These are phyloP conservation scores for Anethum foeniculum DNA, from an alignment of 140 eudicot species.

Conservation along the genomic window DNA sequence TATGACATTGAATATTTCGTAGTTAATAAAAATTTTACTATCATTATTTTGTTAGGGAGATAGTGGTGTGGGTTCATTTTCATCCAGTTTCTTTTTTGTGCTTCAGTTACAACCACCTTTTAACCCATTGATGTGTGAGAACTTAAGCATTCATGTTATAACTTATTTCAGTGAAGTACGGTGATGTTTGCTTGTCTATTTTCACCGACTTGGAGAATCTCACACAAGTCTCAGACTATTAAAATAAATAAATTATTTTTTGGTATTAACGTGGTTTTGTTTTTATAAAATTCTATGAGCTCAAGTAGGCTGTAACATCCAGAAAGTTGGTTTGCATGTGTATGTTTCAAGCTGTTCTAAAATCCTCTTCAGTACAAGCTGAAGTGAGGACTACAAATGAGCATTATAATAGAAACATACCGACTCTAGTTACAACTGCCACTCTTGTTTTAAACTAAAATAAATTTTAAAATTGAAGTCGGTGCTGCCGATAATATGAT, in stretches of 20 bases:
- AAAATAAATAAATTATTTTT: no score
- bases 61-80: no score
- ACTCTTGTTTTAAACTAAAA: neutral
- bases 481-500: neutral
- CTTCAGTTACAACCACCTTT: no score
- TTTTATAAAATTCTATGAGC: neutral
- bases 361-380: neutral
- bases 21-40: neutral
- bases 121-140: neutral
- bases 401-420: neutral
- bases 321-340: neutral
- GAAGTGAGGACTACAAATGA: neutral
- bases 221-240: neutral
- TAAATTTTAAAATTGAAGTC: neutral
- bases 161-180: neutral
- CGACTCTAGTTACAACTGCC: neutral
- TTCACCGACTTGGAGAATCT: neutral
- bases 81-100: no score
- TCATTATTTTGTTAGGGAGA: neutral
- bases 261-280: neutral
- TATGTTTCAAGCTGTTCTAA: neutral
- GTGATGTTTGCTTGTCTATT: neutral
- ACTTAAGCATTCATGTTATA: neutral
- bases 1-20: neutral
- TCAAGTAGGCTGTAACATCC: neutral